phyloP scores from a whole-genome alignment of 2,329 filamentous ascomycete genomes.

The Fusarium anguioides region DNA sequence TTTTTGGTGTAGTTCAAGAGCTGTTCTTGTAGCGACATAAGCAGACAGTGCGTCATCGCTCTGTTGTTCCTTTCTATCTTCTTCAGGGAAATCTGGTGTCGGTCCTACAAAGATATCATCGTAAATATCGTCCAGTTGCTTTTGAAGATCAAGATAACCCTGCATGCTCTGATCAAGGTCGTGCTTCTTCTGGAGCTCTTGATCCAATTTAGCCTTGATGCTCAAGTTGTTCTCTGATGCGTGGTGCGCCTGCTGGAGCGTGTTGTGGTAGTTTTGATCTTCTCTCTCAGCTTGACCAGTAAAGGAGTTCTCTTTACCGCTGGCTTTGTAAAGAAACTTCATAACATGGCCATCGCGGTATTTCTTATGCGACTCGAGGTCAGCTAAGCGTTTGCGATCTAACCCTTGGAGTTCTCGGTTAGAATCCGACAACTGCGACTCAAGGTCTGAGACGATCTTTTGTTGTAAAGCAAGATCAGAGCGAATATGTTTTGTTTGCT shows the following conservation, averaged over 20 bases:
- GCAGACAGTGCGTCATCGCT: conserved; percentile 49
- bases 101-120: conserved; percentile 63
- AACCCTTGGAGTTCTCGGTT: conserved; percentile 54
- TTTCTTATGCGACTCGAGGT: conserved; percentile 63
- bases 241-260: conserved; percentile 59
- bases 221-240: conserved; percentile 56
- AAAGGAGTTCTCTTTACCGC: conserved; percentile 56
- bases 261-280: conserved; percentile 66
- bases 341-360: conserved; percentile 64
- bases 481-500: conserved; percentile 61
- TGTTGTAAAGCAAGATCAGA: conserved; percentile 59
- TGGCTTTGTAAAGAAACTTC: conserved; percentile 63
- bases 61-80: conserved; percentile 59
- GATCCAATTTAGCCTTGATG: conserved; percentile 53
- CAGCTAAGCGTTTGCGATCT: conserved; percentile 55
- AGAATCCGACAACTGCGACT: conserved; percentile 52
- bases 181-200: conserved; percentile 52
- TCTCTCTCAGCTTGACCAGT: conserved; percentile 62
- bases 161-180: conserved; percentile 52
- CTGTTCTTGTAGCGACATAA: conserved; percentile 53
- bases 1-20: conserved; percentile 55
- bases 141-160: conserved; percentile 55
- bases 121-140: conserved; percentile 63
- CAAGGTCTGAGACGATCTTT: conserved; percentile 58
- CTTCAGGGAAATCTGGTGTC: conserved; percentile 64